These are phyloP conservation scores for Trichoderma reesei DNA, from an alignment of 495 filamentous ascomycete genomes.

Conservation along the genomic window DNA sequence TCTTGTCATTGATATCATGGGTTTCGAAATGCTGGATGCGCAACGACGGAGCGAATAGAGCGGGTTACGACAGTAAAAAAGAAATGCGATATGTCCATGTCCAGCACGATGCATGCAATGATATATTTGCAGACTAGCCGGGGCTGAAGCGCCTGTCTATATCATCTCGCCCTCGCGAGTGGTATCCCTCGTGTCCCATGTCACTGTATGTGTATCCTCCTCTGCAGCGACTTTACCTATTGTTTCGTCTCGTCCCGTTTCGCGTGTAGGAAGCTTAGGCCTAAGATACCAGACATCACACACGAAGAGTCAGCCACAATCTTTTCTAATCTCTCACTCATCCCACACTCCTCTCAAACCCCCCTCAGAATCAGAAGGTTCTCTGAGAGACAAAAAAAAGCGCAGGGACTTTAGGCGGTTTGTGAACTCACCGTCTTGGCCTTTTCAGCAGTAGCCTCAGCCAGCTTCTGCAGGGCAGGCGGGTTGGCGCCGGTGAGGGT, in stretches of 20 bases:
- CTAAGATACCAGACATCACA: too few relatives aligned
- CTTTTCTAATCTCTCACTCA: not conserved
- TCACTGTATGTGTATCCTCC: not conserved
- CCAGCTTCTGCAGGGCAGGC: constrained; percentile 19
- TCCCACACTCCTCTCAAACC: too few relatives aligned
- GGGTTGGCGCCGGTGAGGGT: constrained; percentile 30
- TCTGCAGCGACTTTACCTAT: not conserved
- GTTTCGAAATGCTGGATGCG: not conserved
- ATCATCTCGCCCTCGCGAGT: not conserved
- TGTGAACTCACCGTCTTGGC: constrained; percentile 18
- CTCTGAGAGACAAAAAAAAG: too few relatives aligned
- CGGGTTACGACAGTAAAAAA: not conserved
- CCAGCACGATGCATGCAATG: not conserved
- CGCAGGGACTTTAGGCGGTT: too few relatives aligned
- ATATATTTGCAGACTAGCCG: not conserved
- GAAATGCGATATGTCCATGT: not conserved
- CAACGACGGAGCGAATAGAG: not conserved
- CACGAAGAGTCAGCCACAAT: too few relatives aligned
- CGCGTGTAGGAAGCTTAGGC: too few relatives aligned
- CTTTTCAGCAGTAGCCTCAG: constrained; percentile 21
- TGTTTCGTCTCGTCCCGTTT: not conserved
- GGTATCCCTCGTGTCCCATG: not conserved
- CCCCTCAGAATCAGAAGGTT: too few relatives aligned
- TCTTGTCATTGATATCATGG: not conserved
- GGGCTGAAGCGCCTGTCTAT: not conserved